Conservation (phyloP, 768 basidiomycete genomes). For the Sistotremastrum suecicum region DNA sequence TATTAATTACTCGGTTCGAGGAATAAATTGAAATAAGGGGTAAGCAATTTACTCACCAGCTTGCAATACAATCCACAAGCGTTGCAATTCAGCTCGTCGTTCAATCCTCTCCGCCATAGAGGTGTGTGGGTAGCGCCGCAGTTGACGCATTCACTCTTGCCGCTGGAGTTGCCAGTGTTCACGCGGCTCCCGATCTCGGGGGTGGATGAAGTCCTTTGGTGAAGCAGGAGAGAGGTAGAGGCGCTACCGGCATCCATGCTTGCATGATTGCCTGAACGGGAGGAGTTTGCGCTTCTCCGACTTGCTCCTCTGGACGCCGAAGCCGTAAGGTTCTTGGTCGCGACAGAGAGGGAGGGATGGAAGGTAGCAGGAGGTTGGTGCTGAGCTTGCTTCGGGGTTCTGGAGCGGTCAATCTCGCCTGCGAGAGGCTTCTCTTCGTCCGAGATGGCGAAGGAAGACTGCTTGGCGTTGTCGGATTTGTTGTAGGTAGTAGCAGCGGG, state of each 20-base stretch:
- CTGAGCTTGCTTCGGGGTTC: background rate
- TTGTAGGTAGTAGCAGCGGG: background rate
- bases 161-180: conserved; percentile 8
- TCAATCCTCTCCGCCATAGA: conserved; percentile 73
- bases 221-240: conserved; percentile 5
- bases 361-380: too few species aligned
- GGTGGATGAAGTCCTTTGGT: conserved; percentile 10
- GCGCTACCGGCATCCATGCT: conserved; percentile 10
- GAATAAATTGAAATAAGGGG: conserved; percentile 7
- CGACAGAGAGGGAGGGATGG: too few species aligned
- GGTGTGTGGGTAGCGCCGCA: conserved; percentile 84
- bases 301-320: too few species aligned
- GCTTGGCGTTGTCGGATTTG: conserved; percentile 1
- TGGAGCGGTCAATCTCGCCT: background rate
- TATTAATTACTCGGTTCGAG: background rate
- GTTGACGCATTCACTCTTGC: conserved; percentile 64
- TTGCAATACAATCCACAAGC: conserved; percentile 84
- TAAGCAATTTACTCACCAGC: conserved; percentile 33
- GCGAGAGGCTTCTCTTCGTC: background rate
- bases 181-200: background rate
- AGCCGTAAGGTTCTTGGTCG: too few species aligned
- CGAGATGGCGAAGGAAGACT: background rate
- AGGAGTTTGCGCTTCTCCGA: too few species aligned
- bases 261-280: conserved; percentile 14
- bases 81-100: conserved; percentile 83